A percentile compares a stretch with the other conserved stretches of the same genome.
Evolutionary conservation across 257 asterid genomes (phyloP).

Genomic region (Gynochthodes officinalis): DNA sequence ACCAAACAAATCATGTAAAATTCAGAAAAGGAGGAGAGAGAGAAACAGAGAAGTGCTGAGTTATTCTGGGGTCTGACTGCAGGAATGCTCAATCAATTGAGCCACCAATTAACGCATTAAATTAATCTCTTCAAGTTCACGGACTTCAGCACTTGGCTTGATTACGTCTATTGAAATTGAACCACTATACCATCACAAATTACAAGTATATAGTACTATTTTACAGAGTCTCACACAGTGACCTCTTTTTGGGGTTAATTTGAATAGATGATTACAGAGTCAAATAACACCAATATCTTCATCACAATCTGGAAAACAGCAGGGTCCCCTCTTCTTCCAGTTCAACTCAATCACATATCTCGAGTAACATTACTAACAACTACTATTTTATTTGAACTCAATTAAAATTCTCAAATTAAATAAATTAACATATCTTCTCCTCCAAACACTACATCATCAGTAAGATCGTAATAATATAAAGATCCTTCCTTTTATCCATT

Average conservation of each 20-base stretch:
- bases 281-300: neutral
- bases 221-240: slow-evolving; percentile 8
- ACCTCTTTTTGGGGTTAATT: no score
- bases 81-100: slow-evolving; percentile 37
- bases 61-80: slow-evolving; percentile 19
- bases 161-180: slow-evolving; percentile 41
- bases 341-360: neutral
- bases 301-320: neutral
- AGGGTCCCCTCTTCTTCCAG: neutral
- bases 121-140: slow-evolving; percentile 44
- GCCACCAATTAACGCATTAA: slow-evolving; percentile 31
- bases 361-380: no score
- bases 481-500: neutral
- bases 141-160: slow-evolving; percentile 36
- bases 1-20: neutral
- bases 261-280: neutral
- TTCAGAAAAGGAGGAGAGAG: slow-evolving; percentile 9
- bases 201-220: slow-evolving; percentile 6
- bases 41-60: neutral
- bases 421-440: neutral
- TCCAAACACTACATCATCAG: neutral
- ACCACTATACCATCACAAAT: slow-evolving; percentile 14
- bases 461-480: neutral
- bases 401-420: neutral
- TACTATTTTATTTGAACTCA: neutral